phyloP scores from a whole-genome alignment of 2,329 filamentous ascomycete genomes.

The Laburnicola sp. region DNA sequence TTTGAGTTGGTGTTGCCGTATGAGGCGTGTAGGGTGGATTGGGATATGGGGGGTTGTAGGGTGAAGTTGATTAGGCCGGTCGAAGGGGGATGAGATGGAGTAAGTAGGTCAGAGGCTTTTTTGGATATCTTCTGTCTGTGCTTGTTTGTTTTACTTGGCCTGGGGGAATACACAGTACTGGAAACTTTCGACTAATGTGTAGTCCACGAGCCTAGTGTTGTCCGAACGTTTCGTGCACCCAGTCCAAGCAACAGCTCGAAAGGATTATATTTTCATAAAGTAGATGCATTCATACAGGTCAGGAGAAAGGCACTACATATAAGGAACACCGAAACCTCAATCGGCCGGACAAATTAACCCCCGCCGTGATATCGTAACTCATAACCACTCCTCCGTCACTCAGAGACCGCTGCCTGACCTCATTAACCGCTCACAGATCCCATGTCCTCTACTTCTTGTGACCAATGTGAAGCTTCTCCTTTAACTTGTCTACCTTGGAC shows the following conservation, averaged over 20 bases:
- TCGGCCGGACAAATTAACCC: too few relatives aligned
- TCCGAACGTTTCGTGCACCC: too few relatives aligned
- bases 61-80: constrained; percentile 27
- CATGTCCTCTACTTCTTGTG: constrained; percentile 36
- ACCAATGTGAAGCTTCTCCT: constrained; percentile 65
- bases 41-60: constrained; percentile 30
- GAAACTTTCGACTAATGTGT: too few relatives aligned
- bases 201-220: too few relatives aligned
- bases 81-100: constrained; percentile 11
- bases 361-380: constrained; percentile 6
- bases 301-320: too few relatives aligned
- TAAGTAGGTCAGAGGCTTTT: not conserved
- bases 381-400: not conserved
- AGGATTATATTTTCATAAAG: too few relatives aligned
- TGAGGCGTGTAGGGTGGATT: constrained; percentile 27
- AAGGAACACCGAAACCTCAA: too few relatives aligned
- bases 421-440: not conserved
- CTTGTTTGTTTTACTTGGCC: too few relatives aligned
- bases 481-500: constrained; percentile 66
- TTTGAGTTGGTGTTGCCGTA: constrained; percentile 39
- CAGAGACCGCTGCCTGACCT: not conserved
- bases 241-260: too few relatives aligned
- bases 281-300: too few relatives aligned
- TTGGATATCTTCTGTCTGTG: too few relatives aligned
- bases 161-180: too few relatives aligned